A percentile compares a stretch with the other conserved stretches of the same genome.
phyloP scores from a whole-genome alignment of 179 eudicot genomes.

The Camellia oleifera region DNA sequence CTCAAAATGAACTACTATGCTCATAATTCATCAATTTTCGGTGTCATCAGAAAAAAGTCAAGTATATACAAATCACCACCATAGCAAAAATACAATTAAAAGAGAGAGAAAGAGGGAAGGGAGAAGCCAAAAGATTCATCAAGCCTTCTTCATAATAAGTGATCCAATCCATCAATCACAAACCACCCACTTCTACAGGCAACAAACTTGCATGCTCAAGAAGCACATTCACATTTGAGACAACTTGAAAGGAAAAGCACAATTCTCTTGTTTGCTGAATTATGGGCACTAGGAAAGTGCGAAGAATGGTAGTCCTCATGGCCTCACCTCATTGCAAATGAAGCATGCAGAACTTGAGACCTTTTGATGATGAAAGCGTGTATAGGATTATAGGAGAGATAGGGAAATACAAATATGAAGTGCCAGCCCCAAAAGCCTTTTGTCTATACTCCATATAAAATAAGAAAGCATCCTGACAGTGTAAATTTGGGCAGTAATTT shows the following conservation, averaged over 20 bases:
- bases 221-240: not conserved
- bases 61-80: not conserved
- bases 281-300: not conserved
- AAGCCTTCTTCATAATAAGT: not conserved
- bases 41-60: not conserved
- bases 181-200: not conserved
- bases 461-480: not conserved
- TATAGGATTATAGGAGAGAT: not conserved
- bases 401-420: not conserved
- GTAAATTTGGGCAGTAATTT: no score
- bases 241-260: not conserved
- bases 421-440: not conserved
- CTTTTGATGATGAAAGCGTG: not conserved
- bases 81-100: not conserved
- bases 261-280: not conserved
- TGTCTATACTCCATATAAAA: not conserved
- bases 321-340: not conserved
- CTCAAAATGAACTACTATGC: not conserved
- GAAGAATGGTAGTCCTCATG: not conserved
- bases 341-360: conserved; percentile 5
- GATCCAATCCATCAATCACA: not conserved
- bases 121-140: not conserved
- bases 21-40: not conserved
- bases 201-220: not conserved
- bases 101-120: not conserved